phyloP scores from a whole-genome alignment of 768 basidiomycete genomes.

The Leccinum aurantiacum region DNA sequence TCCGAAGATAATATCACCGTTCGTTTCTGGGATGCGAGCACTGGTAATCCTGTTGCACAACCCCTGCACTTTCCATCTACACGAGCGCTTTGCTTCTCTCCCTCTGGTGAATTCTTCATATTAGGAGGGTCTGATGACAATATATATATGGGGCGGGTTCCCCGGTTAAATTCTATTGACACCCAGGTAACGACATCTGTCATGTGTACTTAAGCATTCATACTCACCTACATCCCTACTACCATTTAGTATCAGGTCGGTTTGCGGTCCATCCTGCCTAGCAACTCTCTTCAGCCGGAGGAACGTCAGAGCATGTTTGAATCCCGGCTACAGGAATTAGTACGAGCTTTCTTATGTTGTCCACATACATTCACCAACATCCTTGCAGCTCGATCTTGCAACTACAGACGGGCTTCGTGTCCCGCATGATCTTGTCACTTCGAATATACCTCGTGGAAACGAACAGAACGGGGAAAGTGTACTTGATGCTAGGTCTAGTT shows the following conservation, averaged over 20 bases:
- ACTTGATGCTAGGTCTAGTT: background rate
- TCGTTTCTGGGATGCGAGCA: background rate
- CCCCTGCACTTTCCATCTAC: background rate
- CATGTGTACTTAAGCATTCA: background rate
- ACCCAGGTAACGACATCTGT: background rate
- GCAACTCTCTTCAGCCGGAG: background rate
- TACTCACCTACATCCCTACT: background rate
- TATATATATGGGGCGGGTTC: background rate
- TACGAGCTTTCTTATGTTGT: background rate
- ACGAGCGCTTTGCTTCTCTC: no score
- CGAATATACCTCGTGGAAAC: background rate
- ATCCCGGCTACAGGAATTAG: background rate
- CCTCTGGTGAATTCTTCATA: background rate
- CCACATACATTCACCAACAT: no score
- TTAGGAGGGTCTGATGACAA: background rate
- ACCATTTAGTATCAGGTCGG: background rate
- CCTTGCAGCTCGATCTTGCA: background rate
- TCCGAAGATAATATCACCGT: background rate
- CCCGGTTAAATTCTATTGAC: background rate
- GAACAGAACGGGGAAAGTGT: background rate
- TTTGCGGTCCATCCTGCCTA: background rate
- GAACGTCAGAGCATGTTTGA: constrained; percentile 3
- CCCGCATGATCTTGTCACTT: background rate
- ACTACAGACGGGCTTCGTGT: background rate
- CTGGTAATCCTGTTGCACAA: background rate